Evolutionary conservation across 176 grass and related monocot species (phyloP), one percentile per base, ranked within the genome.

Genomic region (Musa itinerans): DNA sequence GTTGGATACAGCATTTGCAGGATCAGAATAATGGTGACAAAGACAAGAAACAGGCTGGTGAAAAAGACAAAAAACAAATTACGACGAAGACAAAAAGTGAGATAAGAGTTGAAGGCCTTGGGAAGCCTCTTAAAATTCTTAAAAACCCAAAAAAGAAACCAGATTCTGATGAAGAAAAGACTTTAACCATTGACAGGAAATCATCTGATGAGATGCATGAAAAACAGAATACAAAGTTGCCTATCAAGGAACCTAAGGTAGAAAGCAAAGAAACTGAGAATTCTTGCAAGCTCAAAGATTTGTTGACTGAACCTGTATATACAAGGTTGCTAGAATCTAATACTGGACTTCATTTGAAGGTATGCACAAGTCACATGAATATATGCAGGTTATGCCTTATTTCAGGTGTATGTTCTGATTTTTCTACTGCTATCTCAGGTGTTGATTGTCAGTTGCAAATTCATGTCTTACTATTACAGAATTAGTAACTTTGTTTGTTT

Each of bases 1-100:
- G 95, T 83, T 99, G 95, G 95, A 86, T 99, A 77, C 95, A 99
- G 76, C 95, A 99, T 89, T 84, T 99, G 77, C 90, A 99, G 69
- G 95, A 99, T 82, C 95, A 94, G 75, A 92, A 87, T 84, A 99
- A 94, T 74, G 85, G 80, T 63, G 95, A 99, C 51, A 94, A 99
- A 66, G 90, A 91, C 49, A 94, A 94, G 86, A 94, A 94, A 76
- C 86, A 89, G 71, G 79, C 85, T 51, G 61, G 81, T 79, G 95
- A 87, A 34, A 94, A 91, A 84, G 91, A 91, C 63, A 94, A 94
- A 82, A 99, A 89, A 81, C 89, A 88, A 84, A 83, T 20, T 17
- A 74, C 73, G 66, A 86, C 85, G 25, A 93, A 91, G 88, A 52
- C 83, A 74, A 62, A 69, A 71, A 96, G 85, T 81, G 88, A 87